A percentile compares a stretch with the other conserved stretches of the same genome.
Evolutionary conservation across 2,329 filamentous ascomycete species (phyloP).

Genomic region (Colletotrichum nymphaeae): DNA sequence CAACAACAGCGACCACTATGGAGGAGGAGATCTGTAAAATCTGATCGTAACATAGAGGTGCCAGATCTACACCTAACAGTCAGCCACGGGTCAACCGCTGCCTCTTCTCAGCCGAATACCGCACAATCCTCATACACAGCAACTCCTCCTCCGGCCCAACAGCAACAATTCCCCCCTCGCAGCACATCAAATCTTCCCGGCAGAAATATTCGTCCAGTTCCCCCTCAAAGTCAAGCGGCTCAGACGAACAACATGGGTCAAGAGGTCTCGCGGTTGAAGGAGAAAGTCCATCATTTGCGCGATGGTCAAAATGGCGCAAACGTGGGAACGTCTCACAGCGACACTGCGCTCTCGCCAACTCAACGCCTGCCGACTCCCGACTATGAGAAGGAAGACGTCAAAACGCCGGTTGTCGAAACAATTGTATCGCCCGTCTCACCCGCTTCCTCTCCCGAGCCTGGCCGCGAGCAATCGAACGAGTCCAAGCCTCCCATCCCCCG

Average conservation of each 20-base stretch:
- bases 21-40: slow-evolving; percentile 63
- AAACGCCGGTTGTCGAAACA: slow-evolving; percentile 48
- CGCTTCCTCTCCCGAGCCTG: slow-evolving; percentile 55
- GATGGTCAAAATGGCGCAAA: slow-evolving; percentile 16
- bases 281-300: slow-evolving; percentile 29
- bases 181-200: slow-evolving; percentile 41
- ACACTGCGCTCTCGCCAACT: slow-evolving; percentile 32
- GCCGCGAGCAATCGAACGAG: slow-evolving; percentile 34
- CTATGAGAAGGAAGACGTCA: slow-evolving; percentile 56
- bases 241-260: slow-evolving; percentile 45
- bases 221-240: slow-evolving; percentile 8
- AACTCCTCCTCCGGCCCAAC: slow-evolving; percentile 10
- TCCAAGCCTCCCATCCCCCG: slow-evolving; percentile 38
- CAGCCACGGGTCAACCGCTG: slow-evolving; percentile 63
- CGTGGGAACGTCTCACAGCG: slow-evolving; percentile 32
- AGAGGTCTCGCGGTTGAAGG: slow-evolving; percentile 45
- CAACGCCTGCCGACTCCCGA: slow-evolving; percentile 61
- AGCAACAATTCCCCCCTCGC: slow-evolving; percentile 20
- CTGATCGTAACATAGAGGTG: slow-evolving; percentile 58
- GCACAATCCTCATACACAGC: slow-evolving; percentile 23
- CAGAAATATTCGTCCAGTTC: slow-evolving; percentile 42
- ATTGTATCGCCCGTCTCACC: slow-evolving; percentile 58
- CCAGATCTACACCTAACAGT: slow-evolving; percentile 59
- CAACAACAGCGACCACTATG: slow-evolving; percentile 54
- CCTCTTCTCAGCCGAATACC: slow-evolving; percentile 42